These are phyloP conservation scores for Verticillium dahliae DNA, from an alignment of 2,329 filamentous ascomycete genomes.

Conservation along the genomic window DNA sequence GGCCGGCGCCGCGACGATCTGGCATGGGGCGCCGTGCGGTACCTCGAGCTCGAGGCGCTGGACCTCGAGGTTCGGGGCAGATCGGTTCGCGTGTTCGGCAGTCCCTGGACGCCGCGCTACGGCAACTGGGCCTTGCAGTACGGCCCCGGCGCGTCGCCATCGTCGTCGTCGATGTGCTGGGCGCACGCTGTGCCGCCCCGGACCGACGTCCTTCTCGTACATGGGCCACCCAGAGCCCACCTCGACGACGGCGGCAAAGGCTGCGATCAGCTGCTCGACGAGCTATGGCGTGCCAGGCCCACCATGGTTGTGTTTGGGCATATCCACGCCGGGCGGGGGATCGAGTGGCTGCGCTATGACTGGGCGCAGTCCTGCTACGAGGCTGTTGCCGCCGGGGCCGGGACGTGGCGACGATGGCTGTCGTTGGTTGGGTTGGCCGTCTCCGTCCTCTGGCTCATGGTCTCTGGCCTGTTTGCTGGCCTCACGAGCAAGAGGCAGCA, in stretches of 20 bases:
- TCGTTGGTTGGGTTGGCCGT: too few relatives aligned
- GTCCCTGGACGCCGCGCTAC: conserved; percentile 3
- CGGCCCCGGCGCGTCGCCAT: conserved; percentile 3
- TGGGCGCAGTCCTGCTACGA: too few relatives aligned
- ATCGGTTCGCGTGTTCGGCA: too few relatives aligned
- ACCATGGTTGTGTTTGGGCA: conserved; percentile 27
- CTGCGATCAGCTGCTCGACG: conserved; percentile 19
- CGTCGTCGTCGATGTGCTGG: conserved; percentile 17
- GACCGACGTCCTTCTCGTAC: conserved; percentile 31
- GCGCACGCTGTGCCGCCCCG: conserved; percentile 13
- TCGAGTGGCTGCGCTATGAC: too few relatives aligned
- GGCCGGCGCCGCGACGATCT: too few relatives aligned
- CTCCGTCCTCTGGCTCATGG: too few relatives aligned
- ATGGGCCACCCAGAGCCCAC: conserved; percentile 27
- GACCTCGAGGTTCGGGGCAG: too few relatives aligned
- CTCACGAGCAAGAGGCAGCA: too few relatives aligned
- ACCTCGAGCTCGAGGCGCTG: conserved; percentile 4
- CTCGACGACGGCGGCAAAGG: conserved; percentile 25
- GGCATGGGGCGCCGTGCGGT: conserved; percentile 9
- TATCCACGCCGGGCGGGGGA: too few relatives aligned
- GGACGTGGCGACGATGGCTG: too few relatives aligned
- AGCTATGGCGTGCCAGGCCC: conserved; percentile 23
- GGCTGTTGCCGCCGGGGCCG: too few relatives aligned
- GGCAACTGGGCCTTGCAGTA: conserved; percentile 38
- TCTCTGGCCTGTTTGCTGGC: too few relatives aligned